These are phyloP conservation scores for Saitozyma podzolica DNA, from an alignment of 768 basidiomycete species.

Conservation along the genomic window DNA sequence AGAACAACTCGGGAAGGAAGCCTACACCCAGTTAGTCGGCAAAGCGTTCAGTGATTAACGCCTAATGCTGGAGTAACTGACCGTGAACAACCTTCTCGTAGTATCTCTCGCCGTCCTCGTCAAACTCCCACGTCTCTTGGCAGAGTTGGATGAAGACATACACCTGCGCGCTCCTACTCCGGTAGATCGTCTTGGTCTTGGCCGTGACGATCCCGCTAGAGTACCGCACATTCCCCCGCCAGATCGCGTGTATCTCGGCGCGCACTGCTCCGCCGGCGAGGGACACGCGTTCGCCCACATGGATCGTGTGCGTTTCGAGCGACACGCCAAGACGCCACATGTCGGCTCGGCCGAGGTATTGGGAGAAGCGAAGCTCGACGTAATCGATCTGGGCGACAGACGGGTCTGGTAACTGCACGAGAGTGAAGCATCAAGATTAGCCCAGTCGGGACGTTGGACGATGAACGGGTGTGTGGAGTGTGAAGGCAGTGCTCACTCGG, in stretches of 20 bases:
- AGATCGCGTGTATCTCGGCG: slow-evolving; percentile 79
- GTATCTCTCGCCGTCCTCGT: slow-evolving; percentile 91
- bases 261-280: slow-evolving; percentile 75
- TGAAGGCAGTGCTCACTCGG: slow-evolving; percentile 21
- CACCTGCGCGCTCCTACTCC: slow-evolving; percentile 85
- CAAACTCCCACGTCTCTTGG: slow-evolving; percentile 93
- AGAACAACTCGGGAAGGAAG: slow-evolving; percentile 85
- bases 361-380: slow-evolving; percentile 87
- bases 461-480: no score
- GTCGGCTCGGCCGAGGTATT: slow-evolving; percentile 91
- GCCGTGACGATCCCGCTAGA: slow-evolving; percentile 76
- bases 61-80: slow-evolving; percentile 21
- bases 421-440: background rate
- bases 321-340: slow-evolving; percentile 92
- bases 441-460: background rate
- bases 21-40: slow-evolving; percentile 48
- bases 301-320: slow-evolving; percentile 76
- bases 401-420: slow-evolving; percentile 58
- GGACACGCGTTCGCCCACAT: slow-evolving; percentile 77
- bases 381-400: slow-evolving; percentile 50
- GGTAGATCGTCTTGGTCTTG: slow-evolving; percentile 81
- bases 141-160: slow-evolving; percentile 97
- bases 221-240: slow-evolving; percentile 58
- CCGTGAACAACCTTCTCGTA: slow-evolving; percentile 96
- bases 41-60: background rate